Base-by-base conservation (phyloP, 176 grass and related monocot genomes). In the Stipa capillata region DNA sequence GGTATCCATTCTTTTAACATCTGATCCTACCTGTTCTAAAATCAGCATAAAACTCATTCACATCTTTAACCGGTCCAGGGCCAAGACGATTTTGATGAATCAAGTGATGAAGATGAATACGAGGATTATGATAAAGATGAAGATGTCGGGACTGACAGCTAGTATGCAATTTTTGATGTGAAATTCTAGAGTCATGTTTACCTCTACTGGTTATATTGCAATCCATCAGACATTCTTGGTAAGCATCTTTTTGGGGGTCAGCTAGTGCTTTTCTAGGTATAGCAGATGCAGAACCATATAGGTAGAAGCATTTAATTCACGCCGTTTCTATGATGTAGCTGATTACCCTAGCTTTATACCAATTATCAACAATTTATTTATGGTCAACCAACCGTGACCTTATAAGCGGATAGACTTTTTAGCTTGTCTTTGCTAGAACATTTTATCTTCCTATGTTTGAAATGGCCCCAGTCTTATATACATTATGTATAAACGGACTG, bases 71-170 rank as follows among this genome's bases (percentile, higher is more conserved):
- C 79, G 63, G 62, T 60, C 5, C 76, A 89, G 70, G 73, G 84
- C 55, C 47, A 88, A 82, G 88, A 97, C 1, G 24, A 84, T 80
- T 92, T 87, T 68, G 77, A 80, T 63, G 87, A 92, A 79, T 92
- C 86, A 13, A 80, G 81, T 24, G 89, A 92, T 51, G 89, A 91
- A 57, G 76, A 77, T 69, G 73, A 76, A 33, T 51, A 61, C 15
- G 40, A 67, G 51, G 53, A 82, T 51, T 48, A 51, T 0, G 71
- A 82, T 39, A 64, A 87, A 36, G 72, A 52, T 20, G 53, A 54
- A 4, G 82, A 78, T 8, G 32, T 56, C 2, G 40, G 45, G 52
- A 44, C 29, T 73, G 83, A 66, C 15, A 55, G 17, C 47, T 78
- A 69, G 64, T 66, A 72, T 74, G 51, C 18, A 21, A 66, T 58